Conservation (phyloP, 1,284 basidiomycete genomes). For the Trichosporon sp. region DNA sequence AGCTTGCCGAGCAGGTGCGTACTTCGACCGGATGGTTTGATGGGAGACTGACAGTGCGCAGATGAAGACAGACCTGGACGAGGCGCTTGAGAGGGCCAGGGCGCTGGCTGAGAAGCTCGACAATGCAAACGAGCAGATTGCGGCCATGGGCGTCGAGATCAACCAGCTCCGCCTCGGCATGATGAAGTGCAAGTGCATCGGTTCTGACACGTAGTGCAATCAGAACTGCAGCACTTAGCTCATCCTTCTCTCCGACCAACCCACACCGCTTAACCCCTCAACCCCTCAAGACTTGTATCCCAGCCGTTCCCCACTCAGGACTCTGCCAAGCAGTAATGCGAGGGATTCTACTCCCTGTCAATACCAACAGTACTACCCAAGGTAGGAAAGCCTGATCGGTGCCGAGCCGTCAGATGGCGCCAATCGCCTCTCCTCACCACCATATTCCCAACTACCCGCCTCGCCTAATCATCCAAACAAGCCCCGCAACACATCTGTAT, state of each 20-base stretch:
- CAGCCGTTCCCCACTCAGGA: not conserved
- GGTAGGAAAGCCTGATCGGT: no score
- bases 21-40: no score
- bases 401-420: not conserved
- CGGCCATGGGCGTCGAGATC: not conserved
- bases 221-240: not conserved
- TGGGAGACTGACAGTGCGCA: not conserved
- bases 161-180: not conserved
- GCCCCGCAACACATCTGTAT: not conserved
- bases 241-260: not conserved
- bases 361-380: not conserved
- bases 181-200: conserved; percentile 5
- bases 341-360: not conserved
- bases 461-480: not conserved
- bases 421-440: not conserved
- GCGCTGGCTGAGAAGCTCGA: conserved; percentile 13
- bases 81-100: conserved; percentile 5
- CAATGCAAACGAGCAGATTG: not conserved
- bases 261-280: no score
- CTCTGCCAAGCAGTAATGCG: not conserved
- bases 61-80: conserved; percentile 27
- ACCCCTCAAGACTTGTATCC: not conserved
- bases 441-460: not conserved
- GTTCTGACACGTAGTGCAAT: not conserved
- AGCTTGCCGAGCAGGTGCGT: conserved; percentile 35